Base-by-base conservation (phyloP, 73 alveolate genomes). In the Paraurostyla sp. region DNA sequence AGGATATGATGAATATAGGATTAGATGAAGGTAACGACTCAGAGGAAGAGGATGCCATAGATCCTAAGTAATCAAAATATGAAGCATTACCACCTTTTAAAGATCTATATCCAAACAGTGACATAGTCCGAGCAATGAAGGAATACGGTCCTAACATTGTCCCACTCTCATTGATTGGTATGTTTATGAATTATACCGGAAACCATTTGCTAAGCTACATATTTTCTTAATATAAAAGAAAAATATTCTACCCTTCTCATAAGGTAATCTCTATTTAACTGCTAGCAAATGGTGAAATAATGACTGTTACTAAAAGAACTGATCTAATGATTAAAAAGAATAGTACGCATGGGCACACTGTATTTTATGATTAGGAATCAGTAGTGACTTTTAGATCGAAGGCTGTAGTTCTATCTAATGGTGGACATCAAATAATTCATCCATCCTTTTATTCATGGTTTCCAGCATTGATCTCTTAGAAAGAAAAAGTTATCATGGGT, bases 151-250 rank as follows among this genome's bases (percentile, higher is more conserved):
- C 78, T 11, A 63, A 40, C 13, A 54, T 87, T 29, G 68, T 49
- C 22, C 93, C 93, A 9, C 76, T 87, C 7, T 87, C 89, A 16
- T 23, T 87, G 60, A 42, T 87, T 0, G 93, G 93, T n/a, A 41
- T 63, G 57, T 25, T 69, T 43, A 22, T 59, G 89, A 73, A 71
- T 56, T 87, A 75, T 76, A 40, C 86, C 0, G 93, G 93, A n/a
- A 87, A 87, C 69, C 86, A 87, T 40, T 40, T 87, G 32, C 85
- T 87, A 4, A 42, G 25, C 35, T 75, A 75, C 32, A 38, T 87
- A 15, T 16, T 7, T 16, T 20, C 13, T 32, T 1, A 13, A 22
- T 32, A 36, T 33, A 35, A 41, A 13, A 25, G 46, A 20, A 43
- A 52, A 59, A 71, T 87, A 40, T 87, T 73, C 71, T 87, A 40